These are phyloP conservation scores for Phytophthora nicotianae DNA, from an alignment of 352 stramenopile genomes.

Conservation along the genomic window DNA sequence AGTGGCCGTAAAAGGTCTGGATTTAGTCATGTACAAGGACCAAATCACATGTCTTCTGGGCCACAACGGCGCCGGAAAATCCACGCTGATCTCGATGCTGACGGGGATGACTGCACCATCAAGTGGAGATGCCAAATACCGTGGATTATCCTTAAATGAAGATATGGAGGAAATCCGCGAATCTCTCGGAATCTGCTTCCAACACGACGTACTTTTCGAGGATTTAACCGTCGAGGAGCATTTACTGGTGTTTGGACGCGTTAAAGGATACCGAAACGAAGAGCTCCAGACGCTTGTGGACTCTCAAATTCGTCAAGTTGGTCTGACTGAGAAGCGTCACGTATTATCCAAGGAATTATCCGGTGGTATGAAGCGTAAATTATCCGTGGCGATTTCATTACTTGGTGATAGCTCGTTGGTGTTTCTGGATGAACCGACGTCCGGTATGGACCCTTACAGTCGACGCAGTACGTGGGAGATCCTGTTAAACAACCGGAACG, in stretches of 20 bases:
- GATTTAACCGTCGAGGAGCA: slow-evolving; percentile 76
- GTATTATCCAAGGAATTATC: slow-evolving; percentile 57
- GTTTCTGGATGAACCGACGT: slow-evolving; percentile 91
- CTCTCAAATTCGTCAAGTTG: slow-evolving; percentile 49
- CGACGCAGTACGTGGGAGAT: slow-evolving; percentile 92
- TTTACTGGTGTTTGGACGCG: slow-evolving; percentile 58
- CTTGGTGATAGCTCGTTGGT: too few relatives aligned
- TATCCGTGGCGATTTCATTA: slow-evolving; percentile 90
- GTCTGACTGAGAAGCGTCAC: slow-evolving; percentile 57
- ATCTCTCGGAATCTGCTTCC: slow-evolving; percentile 74
- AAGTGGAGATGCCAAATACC: slow-evolving; percentile 59
- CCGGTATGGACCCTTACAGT: slow-evolving; percentile 95
- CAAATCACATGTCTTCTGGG: slow-evolving; percentile 91
- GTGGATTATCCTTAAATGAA: slow-evolving; percentile 64
- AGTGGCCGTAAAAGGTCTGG: slow-evolving; percentile 75
- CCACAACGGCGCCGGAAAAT: slow-evolving; percentile 91
- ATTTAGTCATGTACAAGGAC: slow-evolving; percentile 86
- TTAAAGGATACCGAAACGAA: slow-evolving; percentile 52
- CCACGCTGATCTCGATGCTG: slow-evolving; percentile 89
- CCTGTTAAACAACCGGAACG: slow-evolving; percentile 12
- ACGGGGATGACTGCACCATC: slow-evolving; percentile 73
- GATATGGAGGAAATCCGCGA: slow-evolving; percentile 74
- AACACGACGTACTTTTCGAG: slow-evolving; percentile 76
- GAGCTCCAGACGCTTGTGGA: slow-evolving; percentile 29
- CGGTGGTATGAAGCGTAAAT: slow-evolving; percentile 91